These are phyloP conservation scores for Fusarium cyanostomum DNA, from an alignment of 2,329 filamentous ascomycete genomes.

Conservation along the genomic window DNA sequence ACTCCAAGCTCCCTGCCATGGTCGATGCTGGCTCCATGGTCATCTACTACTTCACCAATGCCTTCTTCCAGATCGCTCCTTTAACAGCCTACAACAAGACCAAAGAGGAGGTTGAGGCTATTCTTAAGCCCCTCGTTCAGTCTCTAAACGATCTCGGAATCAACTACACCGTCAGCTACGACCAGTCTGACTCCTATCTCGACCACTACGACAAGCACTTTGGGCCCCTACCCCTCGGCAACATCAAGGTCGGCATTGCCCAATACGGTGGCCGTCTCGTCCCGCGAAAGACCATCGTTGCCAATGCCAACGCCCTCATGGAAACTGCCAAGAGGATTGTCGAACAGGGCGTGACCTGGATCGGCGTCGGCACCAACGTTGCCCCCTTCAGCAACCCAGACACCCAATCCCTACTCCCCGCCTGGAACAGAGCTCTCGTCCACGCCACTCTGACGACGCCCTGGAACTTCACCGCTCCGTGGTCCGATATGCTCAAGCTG, in stretches of 20 bases:
- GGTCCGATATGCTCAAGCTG: slow-evolving; percentile 43
- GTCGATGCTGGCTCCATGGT: slow-evolving; percentile 60
- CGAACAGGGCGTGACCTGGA: slow-evolving; percentile 40
- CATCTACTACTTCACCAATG: slow-evolving; percentile 59
- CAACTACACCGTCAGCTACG: slow-evolving; percentile 20
- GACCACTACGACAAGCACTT: slow-evolving; percentile 56
- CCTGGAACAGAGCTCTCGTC: slow-evolving; percentile 50
- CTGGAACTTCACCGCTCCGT: slow-evolving; percentile 42
- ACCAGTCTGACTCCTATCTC: slow-evolving; percentile 42
- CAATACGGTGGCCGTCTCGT: slow-evolving; percentile 55
- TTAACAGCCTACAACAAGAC: slow-evolving; percentile 59
- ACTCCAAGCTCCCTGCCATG: slow-evolving; percentile 53
- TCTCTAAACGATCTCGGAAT: slow-evolving; percentile 18
- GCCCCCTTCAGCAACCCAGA: slow-evolving; percentile 36
- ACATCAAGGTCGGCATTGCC: slow-evolving; percentile 44
- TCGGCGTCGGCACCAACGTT: slow-evolving; percentile 42
- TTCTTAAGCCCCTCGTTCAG: slow-evolving; percentile 47
- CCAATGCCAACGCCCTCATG: slow-evolving; percentile 5
- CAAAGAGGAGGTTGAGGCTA: slow-evolving; percentile 51
- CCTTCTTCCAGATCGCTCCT: slow-evolving; percentile 50
- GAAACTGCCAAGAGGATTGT: slow-evolving; percentile 21
- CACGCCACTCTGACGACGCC: slow-evolving; percentile 42
- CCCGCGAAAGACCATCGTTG: slow-evolving; percentile 43
- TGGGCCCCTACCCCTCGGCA: slow-evolving; percentile 51
- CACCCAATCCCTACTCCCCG: slow-evolving; percentile 51